Base-by-base conservation (phyloP, 495 filamentous ascomycete species). In the Talaromyces trachyspermus region DNA sequence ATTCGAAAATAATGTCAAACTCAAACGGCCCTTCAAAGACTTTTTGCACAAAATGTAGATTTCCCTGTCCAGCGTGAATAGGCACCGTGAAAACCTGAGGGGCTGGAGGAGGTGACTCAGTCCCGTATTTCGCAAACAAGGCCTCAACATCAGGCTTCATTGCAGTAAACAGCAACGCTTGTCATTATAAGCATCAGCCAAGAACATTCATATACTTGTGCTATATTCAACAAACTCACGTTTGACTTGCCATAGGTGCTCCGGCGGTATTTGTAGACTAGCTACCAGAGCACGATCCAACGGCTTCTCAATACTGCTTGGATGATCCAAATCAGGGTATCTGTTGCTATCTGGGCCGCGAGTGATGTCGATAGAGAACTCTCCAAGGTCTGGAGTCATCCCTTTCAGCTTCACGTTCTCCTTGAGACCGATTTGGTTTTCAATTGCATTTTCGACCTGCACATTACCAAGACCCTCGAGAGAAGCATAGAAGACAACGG, bases 1-100 rank as follows among this genome's bases (percentile, higher is more conserved):
- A 95, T 4, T 87, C 88, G 69, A 86, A 97, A 19, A 97, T 74
- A 35, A 97, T 72, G 56, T 98, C 92, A 55, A 98, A 97, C 74
- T 86, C 88, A 60, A 97, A 98, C 18, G 81, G 56, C 1, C 94
- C 94, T 58, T 86, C 78, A 60, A 96, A 98, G 2, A 89, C 76
- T 65, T 95, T 97, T 63, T 98, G 91, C 30, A 97, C 77, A 39
- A 94, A 70, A 50, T 98, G 92, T 3, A 89, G 54, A 56, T 97
- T 97, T 11, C 91, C 94, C 15, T 66, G 40, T 10, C 79, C 80
- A 15, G 86, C 81, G 0, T 66, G 57, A 49, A 94, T 83, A 29
- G 69, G 61, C 44, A 97, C 74, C 4, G 85, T 89, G 61, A 90
- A 96, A 1, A 88, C 75, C 62, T 95, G 88, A 64, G 83, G 84